These are phyloP conservation scores for Aspergillus avenaceus DNA, from an alignment of 495 filamentous ascomycete species.

Conservation along the genomic window DNA sequence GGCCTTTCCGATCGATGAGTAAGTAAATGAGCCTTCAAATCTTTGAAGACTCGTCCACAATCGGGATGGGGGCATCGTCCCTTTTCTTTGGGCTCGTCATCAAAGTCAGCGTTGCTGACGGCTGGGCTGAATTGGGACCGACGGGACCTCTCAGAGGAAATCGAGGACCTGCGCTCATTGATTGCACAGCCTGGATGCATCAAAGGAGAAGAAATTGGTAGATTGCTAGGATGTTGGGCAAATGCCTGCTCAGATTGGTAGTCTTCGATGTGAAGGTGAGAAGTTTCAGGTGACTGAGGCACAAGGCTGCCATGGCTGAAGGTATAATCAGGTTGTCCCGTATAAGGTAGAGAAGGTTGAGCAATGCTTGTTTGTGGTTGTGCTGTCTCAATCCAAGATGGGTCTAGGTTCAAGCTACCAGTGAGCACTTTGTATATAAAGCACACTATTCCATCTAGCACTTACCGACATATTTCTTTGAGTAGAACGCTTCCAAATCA, in stretches of 20 bases:
- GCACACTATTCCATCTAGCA: no score
- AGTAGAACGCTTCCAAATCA: slow-evolving; percentile 39
- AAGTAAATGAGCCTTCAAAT: slow-evolving; percentile 91
- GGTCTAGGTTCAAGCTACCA: slow-evolving; percentile 40
- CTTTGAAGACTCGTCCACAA: slow-evolving; percentile 89
- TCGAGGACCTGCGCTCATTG: slow-evolving; percentile 48
- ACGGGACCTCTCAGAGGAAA: slow-evolving; percentile 53
- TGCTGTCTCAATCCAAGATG: slow-evolving; percentile 53
- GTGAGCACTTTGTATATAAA: slow-evolving; percentile 5
- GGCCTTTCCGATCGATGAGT: slow-evolving; percentile 92
- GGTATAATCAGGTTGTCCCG: slow-evolving; percentile 24
- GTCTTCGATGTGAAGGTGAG: slow-evolving; percentile 27
- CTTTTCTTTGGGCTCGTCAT: slow-evolving; percentile 62
- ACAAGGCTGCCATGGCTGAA: slow-evolving; percentile 25
- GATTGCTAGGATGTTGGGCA: slow-evolving; percentile 23
- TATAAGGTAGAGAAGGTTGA: slow-evolving; percentile 30
- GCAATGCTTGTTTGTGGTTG: slow-evolving; percentile 24
- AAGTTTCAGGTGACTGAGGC: slow-evolving; percentile 31
- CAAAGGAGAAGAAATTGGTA: slow-evolving; percentile 36
- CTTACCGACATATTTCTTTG: slow-evolving; percentile 85
- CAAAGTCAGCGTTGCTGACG: slow-evolving; percentile 47
- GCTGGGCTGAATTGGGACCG: slow-evolving; percentile 51
- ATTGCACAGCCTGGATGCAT: slow-evolving; percentile 32
- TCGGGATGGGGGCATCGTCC: slow-evolving; percentile 79
- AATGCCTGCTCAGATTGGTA: slow-evolving; percentile 23